These are phyloP conservation scores for Trebouxia gelatinosa DNA, from an alignment of 163 green algal genomes.

Conservation along the genomic window DNA sequence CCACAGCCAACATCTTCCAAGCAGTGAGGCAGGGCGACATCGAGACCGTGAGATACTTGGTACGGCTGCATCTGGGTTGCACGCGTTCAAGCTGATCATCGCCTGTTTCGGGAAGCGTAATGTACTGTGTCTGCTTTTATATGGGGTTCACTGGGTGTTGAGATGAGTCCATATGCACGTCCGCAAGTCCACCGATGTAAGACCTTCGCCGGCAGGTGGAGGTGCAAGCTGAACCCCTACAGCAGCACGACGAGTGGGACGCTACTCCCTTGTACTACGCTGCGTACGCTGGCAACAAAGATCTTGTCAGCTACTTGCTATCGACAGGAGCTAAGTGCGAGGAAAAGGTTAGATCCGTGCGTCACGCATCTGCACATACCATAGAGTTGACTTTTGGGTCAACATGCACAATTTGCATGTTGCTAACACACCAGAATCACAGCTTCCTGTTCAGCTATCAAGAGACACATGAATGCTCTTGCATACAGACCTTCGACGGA, in stretches of 20 bases:
- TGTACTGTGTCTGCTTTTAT: too few species aligned
- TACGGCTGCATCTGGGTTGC: too few species aligned
- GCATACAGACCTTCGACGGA: slow-evolving; percentile 31
- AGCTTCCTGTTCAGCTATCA: background rate
- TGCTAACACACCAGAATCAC: too few species aligned
- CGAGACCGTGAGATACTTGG: slow-evolving; percentile 26
- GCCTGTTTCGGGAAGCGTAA: too few species aligned
- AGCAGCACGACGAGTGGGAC: slow-evolving; percentile 33
- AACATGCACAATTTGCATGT: too few species aligned
- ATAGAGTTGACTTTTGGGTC: too few species aligned
- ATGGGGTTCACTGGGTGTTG: too few species aligned
- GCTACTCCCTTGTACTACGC: slow-evolving; percentile 28
- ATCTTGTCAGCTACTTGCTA: slow-evolving; percentile 23
- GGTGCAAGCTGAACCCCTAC: slow-evolving; percentile 4
- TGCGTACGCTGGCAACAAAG: slow-evolving; percentile 9
- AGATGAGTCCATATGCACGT: too few species aligned
- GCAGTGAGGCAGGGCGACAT: slow-evolving; percentile 23
- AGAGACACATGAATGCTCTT: background rate
- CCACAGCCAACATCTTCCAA: background rate
- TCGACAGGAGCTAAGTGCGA: slow-evolving; percentile 24
- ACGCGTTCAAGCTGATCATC: too few species aligned
- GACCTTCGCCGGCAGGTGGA: slow-evolving; percentile 10
- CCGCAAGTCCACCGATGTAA: too few species aligned
- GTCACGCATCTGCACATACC: background rate
- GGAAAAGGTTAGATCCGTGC: slow-evolving; percentile 20